Evolutionary conservation across 345 rosid genomes (phyloP).

Genomic region (Arabis hirsuta): DNA sequence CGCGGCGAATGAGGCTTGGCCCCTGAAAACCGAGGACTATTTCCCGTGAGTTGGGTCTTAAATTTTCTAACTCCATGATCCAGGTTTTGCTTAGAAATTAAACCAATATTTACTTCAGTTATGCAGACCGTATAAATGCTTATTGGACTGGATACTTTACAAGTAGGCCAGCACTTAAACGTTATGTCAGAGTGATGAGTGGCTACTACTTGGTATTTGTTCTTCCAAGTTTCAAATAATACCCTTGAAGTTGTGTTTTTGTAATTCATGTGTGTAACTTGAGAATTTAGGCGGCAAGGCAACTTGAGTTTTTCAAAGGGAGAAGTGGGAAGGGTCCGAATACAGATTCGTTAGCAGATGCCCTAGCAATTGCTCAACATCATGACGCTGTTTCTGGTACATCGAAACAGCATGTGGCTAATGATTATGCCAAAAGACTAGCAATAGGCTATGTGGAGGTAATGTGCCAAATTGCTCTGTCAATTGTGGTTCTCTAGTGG

Average conservation of each 20-base stretch:
- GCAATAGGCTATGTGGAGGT: slow-evolving; percentile 90
- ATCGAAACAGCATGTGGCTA: slow-evolving; percentile 88
- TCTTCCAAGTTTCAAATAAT: slow-evolving; percentile 12
- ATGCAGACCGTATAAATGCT: slow-evolving; percentile 92
- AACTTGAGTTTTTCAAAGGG: slow-evolving; percentile 86
- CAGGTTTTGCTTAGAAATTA: slow-evolving; percentile 32
- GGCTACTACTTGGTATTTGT: slow-evolving; percentile 82
- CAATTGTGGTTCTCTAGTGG: slow-evolving; percentile 23
- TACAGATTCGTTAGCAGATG: slow-evolving; percentile 86
- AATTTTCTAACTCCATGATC: background rate
- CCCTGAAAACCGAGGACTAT: slow-evolving; percentile 81
- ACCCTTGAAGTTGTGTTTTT: slow-evolving; percentile 16
- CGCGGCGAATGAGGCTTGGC: slow-evolving; percentile 76
- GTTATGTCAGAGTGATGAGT: slow-evolving; percentile 89
- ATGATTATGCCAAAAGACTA: slow-evolving; percentile 88
- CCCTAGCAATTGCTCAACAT: slow-evolving; percentile 94
- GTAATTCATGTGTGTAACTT: slow-evolving; percentile 30
- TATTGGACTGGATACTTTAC: slow-evolving; percentile 98
- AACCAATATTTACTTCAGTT: slow-evolving; percentile 55
- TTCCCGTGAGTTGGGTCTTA: slow-evolving; percentile 79
- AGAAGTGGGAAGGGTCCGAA: slow-evolving; percentile 64
- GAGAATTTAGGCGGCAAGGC: slow-evolving; percentile 80
- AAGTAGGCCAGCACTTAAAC: slow-evolving; percentile 92
- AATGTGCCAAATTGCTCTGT: slow-evolving; percentile 12
- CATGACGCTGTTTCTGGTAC: slow-evolving; percentile 98